Evolutionary conservation across 164 flowering plant genomes (phyloP).

Genomic region (Echeveria elegans): DNA sequence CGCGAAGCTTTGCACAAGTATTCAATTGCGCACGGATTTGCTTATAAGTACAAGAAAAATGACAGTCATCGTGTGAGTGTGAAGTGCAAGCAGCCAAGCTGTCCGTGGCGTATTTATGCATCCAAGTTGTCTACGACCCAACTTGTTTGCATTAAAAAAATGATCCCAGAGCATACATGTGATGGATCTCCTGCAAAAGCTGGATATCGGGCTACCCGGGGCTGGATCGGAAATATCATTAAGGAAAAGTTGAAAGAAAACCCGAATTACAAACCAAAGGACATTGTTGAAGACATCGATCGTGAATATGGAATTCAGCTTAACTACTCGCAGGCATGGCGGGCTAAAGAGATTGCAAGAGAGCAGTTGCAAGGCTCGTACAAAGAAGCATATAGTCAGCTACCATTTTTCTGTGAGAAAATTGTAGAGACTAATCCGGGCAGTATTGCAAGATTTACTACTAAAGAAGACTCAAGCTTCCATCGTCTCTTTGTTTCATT

Average conservation of each 20-base stretch:
- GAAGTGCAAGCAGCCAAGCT: neutral
- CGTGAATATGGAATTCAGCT: too few species aligned
- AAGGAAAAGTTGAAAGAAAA: neutral
- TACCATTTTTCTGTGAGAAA: slow-evolving; percentile 45
- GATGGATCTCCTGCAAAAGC: too few species aligned
- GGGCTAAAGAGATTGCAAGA: slow-evolving; percentile 59
- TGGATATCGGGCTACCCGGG: too few species aligned
- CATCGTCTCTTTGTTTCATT: too few species aligned
- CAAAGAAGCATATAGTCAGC: slow-evolving; percentile 17
- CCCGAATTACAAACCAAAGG: slow-evolving; percentile 30
- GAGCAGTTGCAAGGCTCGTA: slow-evolving; percentile 50
- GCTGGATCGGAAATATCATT: too few species aligned
- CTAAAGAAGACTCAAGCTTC: too few species aligned
- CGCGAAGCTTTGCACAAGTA: neutral
- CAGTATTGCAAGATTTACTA: too few species aligned
- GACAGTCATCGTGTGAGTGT: neutral
- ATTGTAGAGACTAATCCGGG: slow-evolving; percentile 39
- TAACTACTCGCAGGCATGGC: slow-evolving; percentile 48
- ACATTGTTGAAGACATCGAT: slow-evolving; percentile 41
- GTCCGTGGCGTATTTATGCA: neutral
- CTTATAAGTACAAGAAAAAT: neutral
- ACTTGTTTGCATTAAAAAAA: too few species aligned
- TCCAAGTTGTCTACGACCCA: neutral
- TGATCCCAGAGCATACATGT: too few species aligned
- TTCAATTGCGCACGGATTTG: too few species aligned